A percentile compares a stretch with the other conserved stretches of the same genome.
phyloP scores from a whole-genome alignment of 768 basidiomycete species.

The Epithele typhae region DNA sequence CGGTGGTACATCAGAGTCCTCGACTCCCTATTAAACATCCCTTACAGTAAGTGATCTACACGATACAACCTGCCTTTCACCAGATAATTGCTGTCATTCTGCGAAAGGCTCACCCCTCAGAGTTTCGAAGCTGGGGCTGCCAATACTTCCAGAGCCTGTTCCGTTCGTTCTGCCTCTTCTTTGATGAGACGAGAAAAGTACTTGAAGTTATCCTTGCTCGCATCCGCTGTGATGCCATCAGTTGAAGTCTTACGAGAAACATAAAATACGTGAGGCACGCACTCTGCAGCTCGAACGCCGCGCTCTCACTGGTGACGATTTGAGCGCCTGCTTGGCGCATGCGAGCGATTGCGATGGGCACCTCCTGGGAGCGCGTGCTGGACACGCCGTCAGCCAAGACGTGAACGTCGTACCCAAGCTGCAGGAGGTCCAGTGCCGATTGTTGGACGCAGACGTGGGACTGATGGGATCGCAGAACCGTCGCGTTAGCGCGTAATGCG shows the following conservation, averaged over 20 bases:
- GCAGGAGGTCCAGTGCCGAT: constrained; percentile 67
- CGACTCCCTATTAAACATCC: no score
- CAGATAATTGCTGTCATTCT: no score
- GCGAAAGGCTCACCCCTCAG: no score
- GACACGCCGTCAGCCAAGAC: constrained; percentile 84
- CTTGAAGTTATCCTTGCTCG: constrained; percentile 63
- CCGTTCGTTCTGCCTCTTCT: constrained; percentile 67
- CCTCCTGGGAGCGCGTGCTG: constrained; percentile 75
- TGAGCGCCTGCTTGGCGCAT: constrained; percentile 72
- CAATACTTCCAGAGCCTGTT: constrained; percentile 29
- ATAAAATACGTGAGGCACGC: constrained; percentile 8
- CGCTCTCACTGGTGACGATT: constrained; percentile 78
- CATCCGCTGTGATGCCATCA: constrained; percentile 43
- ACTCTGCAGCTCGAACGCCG: constrained; percentile 76
- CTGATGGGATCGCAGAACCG: constrained; percentile 32
- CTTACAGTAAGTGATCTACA: no score
- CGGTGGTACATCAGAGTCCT: no score
- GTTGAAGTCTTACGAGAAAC: no score
- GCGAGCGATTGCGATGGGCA: constrained; percentile 66
- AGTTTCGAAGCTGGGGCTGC: no score
- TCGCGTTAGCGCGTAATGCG: background rate
- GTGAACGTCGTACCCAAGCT: constrained; percentile 48
- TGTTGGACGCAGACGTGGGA: constrained; percentile 89
- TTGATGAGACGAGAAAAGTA: constrained; percentile 69
- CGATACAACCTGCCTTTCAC: no score